Evolutionary conservation across 2,329 filamentous ascomycete genomes (phyloP).

Genomic region (Hypomyces rosellus): DNA sequence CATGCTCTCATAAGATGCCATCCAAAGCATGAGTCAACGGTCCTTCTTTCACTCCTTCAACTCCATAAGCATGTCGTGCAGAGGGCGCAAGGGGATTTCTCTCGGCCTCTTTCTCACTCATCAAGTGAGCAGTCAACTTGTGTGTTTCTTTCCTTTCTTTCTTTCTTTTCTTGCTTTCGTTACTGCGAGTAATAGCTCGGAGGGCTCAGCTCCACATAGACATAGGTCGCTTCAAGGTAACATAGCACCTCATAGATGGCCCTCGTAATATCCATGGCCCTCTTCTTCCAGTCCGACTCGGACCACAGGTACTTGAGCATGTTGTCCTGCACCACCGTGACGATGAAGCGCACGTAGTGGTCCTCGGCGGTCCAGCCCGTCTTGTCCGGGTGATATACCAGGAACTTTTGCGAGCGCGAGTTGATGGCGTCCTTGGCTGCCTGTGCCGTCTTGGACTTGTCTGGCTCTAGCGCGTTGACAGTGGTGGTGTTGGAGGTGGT

Average conservation of each 20-base stretch:
- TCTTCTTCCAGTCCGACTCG: constrained; percentile 22
- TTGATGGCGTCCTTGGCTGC: constrained; percentile 27
- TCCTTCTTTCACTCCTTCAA: no score
- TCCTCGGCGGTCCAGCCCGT: constrained; percentile 29
- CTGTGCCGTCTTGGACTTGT: constrained; percentile 27
- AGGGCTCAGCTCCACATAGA: constrained; percentile 18
- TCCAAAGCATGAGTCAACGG: no score
- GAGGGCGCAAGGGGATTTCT: no score
- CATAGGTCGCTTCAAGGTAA: constrained; percentile 23
- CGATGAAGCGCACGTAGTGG: constrained; percentile 34
- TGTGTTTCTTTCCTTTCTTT: not conserved
- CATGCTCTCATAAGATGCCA: no score
- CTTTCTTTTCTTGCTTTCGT: no score
- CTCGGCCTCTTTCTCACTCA: no score
- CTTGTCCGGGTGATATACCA: constrained; percentile 33
- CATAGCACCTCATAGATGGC: constrained; percentile 32
- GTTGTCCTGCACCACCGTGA: constrained; percentile 29
- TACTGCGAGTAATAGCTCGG: constrained; percentile 25
- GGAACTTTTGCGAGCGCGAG: constrained; percentile 22
- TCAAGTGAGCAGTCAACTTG: no score
- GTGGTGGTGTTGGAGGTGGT: no score
- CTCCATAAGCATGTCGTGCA: no score
- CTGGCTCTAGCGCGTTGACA: constrained; percentile 22
- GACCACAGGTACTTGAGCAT: constrained; percentile 28
- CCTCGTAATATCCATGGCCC: constrained; percentile 24